phyloP scores from a whole-genome alignment of 225 moss, liverwort and hornwort genomes.

The Takakia lepidozioides region DNA sequence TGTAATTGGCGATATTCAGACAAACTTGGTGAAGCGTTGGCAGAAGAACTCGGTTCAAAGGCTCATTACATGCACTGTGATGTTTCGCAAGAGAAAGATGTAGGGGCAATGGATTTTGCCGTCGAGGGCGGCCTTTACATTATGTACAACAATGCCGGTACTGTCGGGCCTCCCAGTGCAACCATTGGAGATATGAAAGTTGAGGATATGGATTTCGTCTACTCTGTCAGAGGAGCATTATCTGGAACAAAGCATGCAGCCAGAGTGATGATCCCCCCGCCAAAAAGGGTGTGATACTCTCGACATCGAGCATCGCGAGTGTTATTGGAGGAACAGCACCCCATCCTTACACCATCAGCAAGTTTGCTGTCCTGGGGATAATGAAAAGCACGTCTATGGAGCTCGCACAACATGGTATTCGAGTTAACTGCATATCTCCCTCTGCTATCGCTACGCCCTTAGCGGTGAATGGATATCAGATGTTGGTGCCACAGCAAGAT shows the following conservation, averaged over 20 bases:
- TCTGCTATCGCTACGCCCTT: slow-evolving; percentile 6
- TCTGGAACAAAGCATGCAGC: slow-evolving; percentile 36
- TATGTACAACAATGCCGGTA: slow-evolving; percentile 41
- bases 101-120: slow-evolving; percentile 19
- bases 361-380: slow-evolving; percentile 1
- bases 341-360: slow-evolving; percentile 5
- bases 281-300: slow-evolving; percentile 12
- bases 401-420: slow-evolving; percentile 8
- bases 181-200: slow-evolving; percentile 17
- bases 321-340: slow-evolving; percentile 9
- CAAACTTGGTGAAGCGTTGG: slow-evolving; percentile 15
- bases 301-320: slow-evolving; percentile 18
- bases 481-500: no score
- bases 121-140: slow-evolving; percentile 27
- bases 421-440: slow-evolving; percentile 17
- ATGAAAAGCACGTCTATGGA: slow-evolving; percentile 1
- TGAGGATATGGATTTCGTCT: slow-evolving; percentile 10
- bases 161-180: slow-evolving; percentile 6
- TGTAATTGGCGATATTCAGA: slow-evolving; percentile 34
- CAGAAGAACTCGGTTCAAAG: slow-evolving; percentile 8
- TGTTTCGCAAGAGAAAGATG: slow-evolving; percentile 24
- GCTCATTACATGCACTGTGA: slow-evolving; percentile 36
- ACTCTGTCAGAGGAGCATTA: slow-evolving; percentile 9
- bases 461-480: no score
- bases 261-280: slow-evolving; percentile 14